Conservation (phyloP, 345 rosid genomes). For the Heritiera littoralis region DNA sequence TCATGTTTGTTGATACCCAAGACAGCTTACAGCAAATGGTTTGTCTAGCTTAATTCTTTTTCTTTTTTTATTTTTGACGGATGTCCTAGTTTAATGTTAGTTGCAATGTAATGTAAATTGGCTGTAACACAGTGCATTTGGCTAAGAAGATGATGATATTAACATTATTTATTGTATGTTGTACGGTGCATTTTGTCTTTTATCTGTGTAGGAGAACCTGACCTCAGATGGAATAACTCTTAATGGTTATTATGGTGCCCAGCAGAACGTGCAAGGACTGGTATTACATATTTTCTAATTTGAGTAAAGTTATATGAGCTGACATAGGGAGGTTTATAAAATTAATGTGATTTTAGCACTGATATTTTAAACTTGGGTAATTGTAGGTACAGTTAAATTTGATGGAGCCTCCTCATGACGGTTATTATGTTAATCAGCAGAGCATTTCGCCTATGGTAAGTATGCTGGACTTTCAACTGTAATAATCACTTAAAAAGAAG, state of each 20-base stretch:
- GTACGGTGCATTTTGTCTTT: not conserved
- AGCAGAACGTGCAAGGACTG: conserved; percentile 58
- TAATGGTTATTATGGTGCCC: conserved; percentile 54
- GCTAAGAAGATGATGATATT: not conserved
- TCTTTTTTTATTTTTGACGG: not conserved
- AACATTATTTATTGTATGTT: not conserved
- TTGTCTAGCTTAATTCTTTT: conserved; percentile 23
- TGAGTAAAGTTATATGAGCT: not conserved
- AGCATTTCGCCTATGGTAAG: conserved; percentile 56
- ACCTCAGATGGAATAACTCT: conserved; percentile 52
- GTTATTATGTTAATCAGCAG: conserved; percentile 56
- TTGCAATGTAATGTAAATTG: not conserved
- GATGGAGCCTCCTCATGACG: conserved; percentile 75
- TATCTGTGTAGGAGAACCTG: conserved; percentile 43
- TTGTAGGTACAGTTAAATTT: conserved; percentile 53
- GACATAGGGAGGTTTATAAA: not conserved
- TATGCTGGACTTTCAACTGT: conserved; percentile 1
- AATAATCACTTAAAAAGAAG: not conserved
- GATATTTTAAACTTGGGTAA: conserved; percentile 23
- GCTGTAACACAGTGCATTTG: not conserved
- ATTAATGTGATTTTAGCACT: not conserved
- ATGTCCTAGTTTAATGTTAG: conserved; percentile 22
- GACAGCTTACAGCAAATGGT: conserved; percentile 57
- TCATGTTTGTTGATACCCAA: conserved; percentile 45
- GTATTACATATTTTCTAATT: conserved; percentile 29